phyloP scores from a whole-genome alignment of 2,329 filamentous ascomycete genomes.

The Stagonosporopsis tanaceti region DNA sequence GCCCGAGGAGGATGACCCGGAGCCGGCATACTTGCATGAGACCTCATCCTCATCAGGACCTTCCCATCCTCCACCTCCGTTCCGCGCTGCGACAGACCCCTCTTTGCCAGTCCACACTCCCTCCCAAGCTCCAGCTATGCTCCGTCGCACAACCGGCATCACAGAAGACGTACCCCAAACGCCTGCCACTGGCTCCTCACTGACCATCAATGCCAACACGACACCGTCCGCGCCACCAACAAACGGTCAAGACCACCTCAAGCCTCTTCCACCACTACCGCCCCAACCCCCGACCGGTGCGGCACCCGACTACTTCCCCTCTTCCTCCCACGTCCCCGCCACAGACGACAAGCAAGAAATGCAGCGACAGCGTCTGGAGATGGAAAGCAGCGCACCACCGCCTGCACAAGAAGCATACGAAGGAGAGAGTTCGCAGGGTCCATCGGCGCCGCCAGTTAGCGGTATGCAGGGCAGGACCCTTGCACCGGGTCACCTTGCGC shows the following conservation, averaged over 20 bases:
- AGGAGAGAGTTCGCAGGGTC: conserved; percentile 24
- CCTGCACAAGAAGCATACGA: conserved; percentile 30
- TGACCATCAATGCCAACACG: conserved; percentile 32
- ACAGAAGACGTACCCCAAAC: conserved; percentile 26
- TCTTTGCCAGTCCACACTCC: conserved; percentile 18
- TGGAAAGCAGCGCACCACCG: conserved; percentile 53
- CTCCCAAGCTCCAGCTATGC: conserved; percentile 21
- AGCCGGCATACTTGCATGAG: conserved; percentile 31
- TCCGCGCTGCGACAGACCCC: conserved; percentile 26
- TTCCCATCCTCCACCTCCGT: conserved; percentile 38
- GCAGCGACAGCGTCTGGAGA: conserved; percentile 58
- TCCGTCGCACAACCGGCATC: conserved; percentile 23
- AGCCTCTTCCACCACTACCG: conserved; percentile 34
- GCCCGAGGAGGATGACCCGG: conserved; percentile 43
- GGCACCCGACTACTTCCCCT: conserved; percentile 39
- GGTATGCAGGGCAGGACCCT: conserved; percentile 22
- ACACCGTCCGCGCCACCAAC: conserved; percentile 17
- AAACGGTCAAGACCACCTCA: conserved; percentile 22
- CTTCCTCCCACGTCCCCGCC: conserved; percentile 46
- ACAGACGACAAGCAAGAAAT: conserved; percentile 83
- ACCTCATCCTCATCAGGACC: conserved; percentile 32
- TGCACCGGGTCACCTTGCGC: conserved; percentile 17
- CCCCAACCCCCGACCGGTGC: conserved; percentile 29
- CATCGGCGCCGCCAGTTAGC: conserved; percentile 29
- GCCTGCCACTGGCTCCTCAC: conserved; percentile 31